Evolutionary conservation across 495 filamentous ascomycete genomes (phyloP), one percentile per base, ranked within the genome.

Genomic region (Hyaloscypha finlandica): DNA sequence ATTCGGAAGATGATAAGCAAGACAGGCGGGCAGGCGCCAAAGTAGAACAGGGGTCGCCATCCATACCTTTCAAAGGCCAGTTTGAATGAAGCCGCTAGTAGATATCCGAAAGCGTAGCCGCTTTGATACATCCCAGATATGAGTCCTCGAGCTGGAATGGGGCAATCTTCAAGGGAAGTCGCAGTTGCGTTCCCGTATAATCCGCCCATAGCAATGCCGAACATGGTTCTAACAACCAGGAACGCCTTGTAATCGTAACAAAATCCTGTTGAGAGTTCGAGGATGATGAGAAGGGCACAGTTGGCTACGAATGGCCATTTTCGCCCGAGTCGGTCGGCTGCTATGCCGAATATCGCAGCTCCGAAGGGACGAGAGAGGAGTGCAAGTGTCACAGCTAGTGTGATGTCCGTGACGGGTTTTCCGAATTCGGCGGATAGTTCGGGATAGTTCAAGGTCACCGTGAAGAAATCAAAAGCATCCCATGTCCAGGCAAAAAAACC

Each of bases 301-400:
- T 95, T 95, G 63, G 92, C 78, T 37, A 95, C 79, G 68, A 94
- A 96, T 1, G 92, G 92, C 92, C 92, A 95, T 76, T 93, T 96
- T 14, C 92, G 84, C 37, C 92, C 92, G 73, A 88, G 95, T 39
- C 92, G 84, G 81, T 96, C 92, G 1, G 90, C 81, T 1, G 90
- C 89, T 55, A 95, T 84, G 70, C 92, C 92, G 71, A 96, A 96
- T n/a, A n/a, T n/a, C n/a, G n/a, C n/a, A n/a, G n/a, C n/a, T n/a
- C n/a, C n/a, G n/a, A n/a, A n/a, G n/a, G n/a, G n/a, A n/a, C n/a
- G n/a, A n/a, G n/a, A n/a, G n/a, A n/a, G n/a, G n/a, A n/a, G n/a
- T n/a, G n/a, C n/a, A n/a, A n/a, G n/a, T n/a, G n/a, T n/a, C n/a
- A n/a, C n/a, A n/a, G n/a, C n/a, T n/a, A n/a, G n/a, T n/a, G n/a